Conservation (phyloP, 371 early-diverging fungal genomes). For the Thermomucor indicae-seudaticae region DNA sequence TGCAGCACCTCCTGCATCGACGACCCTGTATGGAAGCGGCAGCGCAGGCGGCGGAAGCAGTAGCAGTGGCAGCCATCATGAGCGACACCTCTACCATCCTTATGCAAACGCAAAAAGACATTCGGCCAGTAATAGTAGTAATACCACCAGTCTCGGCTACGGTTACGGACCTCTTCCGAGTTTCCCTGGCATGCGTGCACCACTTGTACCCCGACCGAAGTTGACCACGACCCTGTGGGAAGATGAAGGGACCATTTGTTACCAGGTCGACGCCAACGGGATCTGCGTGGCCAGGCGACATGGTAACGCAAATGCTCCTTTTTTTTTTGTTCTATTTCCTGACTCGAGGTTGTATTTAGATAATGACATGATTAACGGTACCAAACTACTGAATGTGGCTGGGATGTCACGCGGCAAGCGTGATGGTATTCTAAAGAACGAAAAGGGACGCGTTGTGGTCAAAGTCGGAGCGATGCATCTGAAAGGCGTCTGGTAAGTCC, state of each 20-base stretch:
- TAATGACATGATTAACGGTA: conserved; percentile 83
- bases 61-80: background rate
- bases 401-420: no score
- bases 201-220: conserved; percentile 40
- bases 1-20: conserved; percentile 9
- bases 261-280: conserved; percentile 74
- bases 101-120: conserved; percentile 4
- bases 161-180: conserved; percentile 1
- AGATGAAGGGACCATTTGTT: conserved; percentile 76
- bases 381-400: conserved; percentile 80
- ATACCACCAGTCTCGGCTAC: no score
- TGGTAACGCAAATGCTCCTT: conserved; percentile 38
- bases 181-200: conserved; percentile 2
- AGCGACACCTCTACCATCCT: conserved; percentile 12
- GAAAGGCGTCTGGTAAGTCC: conserved; percentile 79
- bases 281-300: conserved; percentile 77
- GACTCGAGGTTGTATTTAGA: conserved; percentile 31
- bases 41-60: conserved; percentile 2
- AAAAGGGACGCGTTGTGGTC: conserved; percentile 78
- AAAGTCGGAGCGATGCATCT: conserved; percentile 88
- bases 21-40: conserved; percentile 9
- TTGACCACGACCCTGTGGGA: conserved; percentile 81
- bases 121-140: conserved; percentile 4
- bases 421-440: conserved; percentile 86
- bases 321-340: background rate